Evolutionary conservation across 768 basidiomycete species (phyloP), one percentile per base, ranked within the genome.

Genomic region (Pleurotus eryngii): DNA sequence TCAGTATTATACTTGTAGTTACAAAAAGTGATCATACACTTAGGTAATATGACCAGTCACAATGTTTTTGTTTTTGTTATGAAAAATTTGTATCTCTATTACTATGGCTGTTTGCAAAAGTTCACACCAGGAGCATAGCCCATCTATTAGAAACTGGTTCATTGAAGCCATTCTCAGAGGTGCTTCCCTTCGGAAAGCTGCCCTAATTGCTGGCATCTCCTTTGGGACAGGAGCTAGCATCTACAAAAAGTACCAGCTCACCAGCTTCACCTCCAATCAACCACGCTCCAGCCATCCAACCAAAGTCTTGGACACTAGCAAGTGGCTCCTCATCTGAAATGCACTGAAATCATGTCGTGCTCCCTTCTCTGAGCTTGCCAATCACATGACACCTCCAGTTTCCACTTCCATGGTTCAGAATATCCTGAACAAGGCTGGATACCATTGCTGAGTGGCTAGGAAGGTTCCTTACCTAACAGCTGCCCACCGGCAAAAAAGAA

Each of bases 401-500:
- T 57, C 51, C 14, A 39, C 26, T 3, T 24, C 47, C 12, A 65
- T 68, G 12, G 59, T 71, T 38, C 48, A 61, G 12, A 26, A 51
- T 17, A 55, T 62, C 20, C 55, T 68, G 2, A 55, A 38, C 7
- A 17, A 51, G 15, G 38, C 59, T 1, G 66, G 67, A 27, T 70
- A 63, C 38, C 63, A 66, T 37, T 42, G 60, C 37, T 40, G 65
- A 3, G 59, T 70, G 5, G 68, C 67, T 35, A 45, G 56, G 42
- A 64, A 61, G 58, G 67, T 65, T 3, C 70, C 69, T 14, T 69
- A 55, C 49, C 63, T 69, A n/a, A 62, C 61, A 7, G 22, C 48
- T 39, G 42, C 35, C 6, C 63, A 68, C 24, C 66, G 60, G 46
- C 14, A 53, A 12, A n/a, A 18, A 2, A 8, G 65, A 35, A n/a